Evolutionary conservation across 2,329 filamentous ascomycete species (phyloP).

Genomic region (Fusarium abutilonis): DNA sequence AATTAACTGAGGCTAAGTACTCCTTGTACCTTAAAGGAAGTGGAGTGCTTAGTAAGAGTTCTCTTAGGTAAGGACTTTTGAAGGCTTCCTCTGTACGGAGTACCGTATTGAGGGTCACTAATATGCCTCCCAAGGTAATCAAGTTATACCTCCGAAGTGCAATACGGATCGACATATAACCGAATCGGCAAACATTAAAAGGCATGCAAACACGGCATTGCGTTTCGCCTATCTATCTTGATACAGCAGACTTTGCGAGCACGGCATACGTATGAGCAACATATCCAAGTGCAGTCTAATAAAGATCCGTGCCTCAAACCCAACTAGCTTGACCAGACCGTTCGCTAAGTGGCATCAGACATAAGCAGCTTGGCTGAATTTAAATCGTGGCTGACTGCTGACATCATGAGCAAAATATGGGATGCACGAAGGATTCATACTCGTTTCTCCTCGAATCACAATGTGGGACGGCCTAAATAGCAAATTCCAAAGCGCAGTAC

Average conservation of each 20-base stretch:
- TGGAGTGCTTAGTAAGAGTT: no score
- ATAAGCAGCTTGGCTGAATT: constrained; percentile 23
- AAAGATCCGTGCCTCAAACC: constrained; percentile 3
- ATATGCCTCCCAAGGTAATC: no score
- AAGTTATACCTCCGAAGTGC: constrained; percentile 23
- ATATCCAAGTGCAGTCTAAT: constrained; percentile 26
- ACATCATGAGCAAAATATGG: constrained; percentile 35
- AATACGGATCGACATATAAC: constrained; percentile 29
- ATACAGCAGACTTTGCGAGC: constrained; percentile 2
- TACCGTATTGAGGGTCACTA: constrained; percentile 13
- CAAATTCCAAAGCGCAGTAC: no score
- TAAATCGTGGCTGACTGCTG: constrained; percentile 32
- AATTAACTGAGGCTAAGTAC: no score
- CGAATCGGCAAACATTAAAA: constrained; percentile 19
- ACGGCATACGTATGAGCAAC: constrained; percentile 7
- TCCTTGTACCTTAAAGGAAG: no score
- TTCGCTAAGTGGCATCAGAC: constrained; percentile 26
- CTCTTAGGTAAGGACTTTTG: no score
- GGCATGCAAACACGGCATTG: constrained; percentile 37
- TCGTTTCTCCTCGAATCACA: no score
- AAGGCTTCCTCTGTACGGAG: no score
- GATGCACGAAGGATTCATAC: constrained; percentile 23
- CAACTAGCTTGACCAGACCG: constrained; percentile 21
- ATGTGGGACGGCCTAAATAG: no score
- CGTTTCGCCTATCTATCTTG: constrained; percentile 36